phyloP scores from a whole-genome alignment of 768 basidiomycete genomes.

The Leccinum obscurum region DNA sequence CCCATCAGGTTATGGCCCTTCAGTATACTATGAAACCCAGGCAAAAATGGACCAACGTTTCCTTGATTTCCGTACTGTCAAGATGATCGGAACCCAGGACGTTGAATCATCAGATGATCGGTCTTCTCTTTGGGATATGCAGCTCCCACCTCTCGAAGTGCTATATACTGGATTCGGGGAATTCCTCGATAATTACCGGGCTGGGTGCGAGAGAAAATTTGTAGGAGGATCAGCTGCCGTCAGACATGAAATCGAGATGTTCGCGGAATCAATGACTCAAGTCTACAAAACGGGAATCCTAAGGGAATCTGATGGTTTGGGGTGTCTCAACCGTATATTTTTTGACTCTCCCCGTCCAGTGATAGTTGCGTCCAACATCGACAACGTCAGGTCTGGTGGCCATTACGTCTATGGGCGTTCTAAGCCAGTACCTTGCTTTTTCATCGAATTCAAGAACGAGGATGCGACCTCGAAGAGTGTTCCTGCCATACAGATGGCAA shows the following conservation, averaged over 20 bases:
- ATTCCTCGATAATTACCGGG: neutral
- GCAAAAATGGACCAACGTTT: too few relatives aligned
- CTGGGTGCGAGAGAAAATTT: rapidly evolving
- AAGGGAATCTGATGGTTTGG: neutral
- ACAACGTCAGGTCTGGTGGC: neutral
- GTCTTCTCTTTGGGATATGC: too few relatives aligned
- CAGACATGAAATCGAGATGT: neutral
- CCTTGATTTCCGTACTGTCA: too few relatives aligned
- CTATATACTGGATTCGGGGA: neutral
- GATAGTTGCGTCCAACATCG: neutral
- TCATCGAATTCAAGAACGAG: neutral
- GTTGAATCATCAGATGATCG: too few relatives aligned
- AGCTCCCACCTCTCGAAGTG: neutral
- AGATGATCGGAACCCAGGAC: too few relatives aligned
- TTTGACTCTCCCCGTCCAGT: neutral
- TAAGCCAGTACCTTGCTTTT: neutral
- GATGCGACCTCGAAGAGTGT: neutral
- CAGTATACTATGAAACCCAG: too few relatives aligned
- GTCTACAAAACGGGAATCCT: neutral
- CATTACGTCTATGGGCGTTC: neutral
- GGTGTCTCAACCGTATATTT: neutral
- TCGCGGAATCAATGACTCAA: neutral
- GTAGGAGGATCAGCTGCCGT: neutral
- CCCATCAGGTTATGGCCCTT: too few relatives aligned
- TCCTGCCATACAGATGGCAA: neutral